Percentiles rank a stretch among this genome's conserved stretches.
Conservation (phyloP, 352 stramenopile species). For the Pythium insidiosum region DNA sequence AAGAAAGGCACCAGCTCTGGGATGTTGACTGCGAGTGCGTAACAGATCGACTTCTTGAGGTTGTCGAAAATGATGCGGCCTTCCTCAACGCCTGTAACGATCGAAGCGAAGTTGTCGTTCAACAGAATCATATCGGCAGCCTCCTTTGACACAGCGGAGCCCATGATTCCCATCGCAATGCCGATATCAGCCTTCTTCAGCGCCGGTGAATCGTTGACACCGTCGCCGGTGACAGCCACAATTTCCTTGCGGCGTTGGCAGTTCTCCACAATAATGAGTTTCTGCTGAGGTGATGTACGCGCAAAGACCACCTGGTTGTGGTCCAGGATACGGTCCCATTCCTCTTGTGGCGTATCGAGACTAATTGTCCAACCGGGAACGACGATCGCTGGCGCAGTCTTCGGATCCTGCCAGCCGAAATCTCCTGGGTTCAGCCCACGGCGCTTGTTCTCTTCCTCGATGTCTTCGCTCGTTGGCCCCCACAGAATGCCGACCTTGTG, state of each 20-base stretch:
- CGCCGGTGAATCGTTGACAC: conserved; percentile 96
- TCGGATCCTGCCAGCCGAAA: conserved; percentile 63
- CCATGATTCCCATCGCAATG: conserved; percentile 97
- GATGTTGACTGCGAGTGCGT: conserved; percentile 90
- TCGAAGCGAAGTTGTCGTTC: conserved; percentile 97
- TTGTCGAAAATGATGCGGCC: conserved; percentile 95
- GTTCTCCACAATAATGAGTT: conserved; percentile 93
- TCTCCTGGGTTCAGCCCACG: conserved; percentile 52
- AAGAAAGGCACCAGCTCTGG: conserved; percentile 85
- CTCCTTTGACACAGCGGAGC: conserved; percentile 93
- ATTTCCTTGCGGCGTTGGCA: conserved; percentile 81
- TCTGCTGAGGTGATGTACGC: conserved; percentile 91
- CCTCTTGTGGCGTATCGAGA: conserved; percentile 59
- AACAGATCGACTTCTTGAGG: conserved; percentile 92
- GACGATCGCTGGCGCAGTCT: conserved; percentile 74
- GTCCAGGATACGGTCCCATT: conserved; percentile 82
- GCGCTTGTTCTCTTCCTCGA: conserved; percentile 70
- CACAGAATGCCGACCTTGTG: conserved; percentile 92
- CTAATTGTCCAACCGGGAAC: conserved; percentile 80
- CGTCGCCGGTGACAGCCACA: conserved; percentile 95
- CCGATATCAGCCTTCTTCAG: conserved; percentile 97
- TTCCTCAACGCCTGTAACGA: conserved; percentile 92
- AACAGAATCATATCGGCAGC: conserved; percentile 94
- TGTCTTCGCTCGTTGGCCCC: conserved; percentile 76
- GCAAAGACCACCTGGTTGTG: conserved; percentile 94